Evolutionary conservation across 2,329 filamentous ascomycete species (phyloP), one percentile per base, ranked within the genome.

Genomic region (Penicillium glabrum): DNA sequence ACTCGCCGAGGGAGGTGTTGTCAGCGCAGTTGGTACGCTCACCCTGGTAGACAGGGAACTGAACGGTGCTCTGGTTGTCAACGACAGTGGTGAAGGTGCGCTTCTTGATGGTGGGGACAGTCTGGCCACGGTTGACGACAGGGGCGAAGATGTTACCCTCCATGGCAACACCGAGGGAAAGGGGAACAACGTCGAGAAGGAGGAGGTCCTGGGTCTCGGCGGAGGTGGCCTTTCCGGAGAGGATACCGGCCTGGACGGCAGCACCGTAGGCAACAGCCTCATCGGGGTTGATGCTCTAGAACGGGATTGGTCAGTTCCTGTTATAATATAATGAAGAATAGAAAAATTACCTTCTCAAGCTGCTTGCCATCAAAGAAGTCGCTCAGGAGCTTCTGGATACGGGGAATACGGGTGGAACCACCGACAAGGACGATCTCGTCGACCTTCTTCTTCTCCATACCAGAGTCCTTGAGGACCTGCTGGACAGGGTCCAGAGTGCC

Each of bases 351-450:
- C 86, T 97, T 98, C 87, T 98, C 93, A 68, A 97, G 91, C 89
- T 99, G 97, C 91, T 99, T 99, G 81, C 93, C 93, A 78, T 96
- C 90, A 83, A 99, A 99, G 87, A 93, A 97, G 81, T 99, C 95
- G 82, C 89, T 93, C 68, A 99, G 88, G 67, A 99, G 89, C 87
- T 98, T 98, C 89, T 99, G 95, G 79, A 99, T 96, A 78, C 89
- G 88, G 75, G 95, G 95, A 71, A 99, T 99, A 91, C 95, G 95
- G 74, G 95, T 99, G 64, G 93, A 97, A 71, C 95, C 95, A 87
- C 95, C 95, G 74, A 99, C 95, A 73, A 99, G 90, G 72, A 99
- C 95, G 67, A 99, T 96, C 86, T 99, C 95, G 76, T 98, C 92
- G 72, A 99, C 93, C 75, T 86, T 89, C 79, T 79, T 85, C 90